Conservation (phyloP, 371 early-diverging fungal genomes). For the Mortierella sp. region DNA sequence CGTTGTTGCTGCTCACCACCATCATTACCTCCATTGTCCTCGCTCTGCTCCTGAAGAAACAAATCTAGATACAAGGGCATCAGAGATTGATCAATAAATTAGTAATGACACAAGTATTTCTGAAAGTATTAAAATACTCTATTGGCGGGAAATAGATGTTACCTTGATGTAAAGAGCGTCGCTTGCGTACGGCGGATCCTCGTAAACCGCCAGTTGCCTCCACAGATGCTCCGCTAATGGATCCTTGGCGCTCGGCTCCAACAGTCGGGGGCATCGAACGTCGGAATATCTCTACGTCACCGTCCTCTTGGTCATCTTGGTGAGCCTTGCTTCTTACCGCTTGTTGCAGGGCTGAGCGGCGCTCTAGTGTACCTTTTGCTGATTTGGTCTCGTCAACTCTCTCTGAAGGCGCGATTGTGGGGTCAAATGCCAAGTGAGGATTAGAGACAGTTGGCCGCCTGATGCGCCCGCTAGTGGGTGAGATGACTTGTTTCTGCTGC, state of each 20-base stretch:
- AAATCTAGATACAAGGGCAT: constrained; percentile 21
- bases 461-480: not conserved
- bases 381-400: constrained; percentile 8
- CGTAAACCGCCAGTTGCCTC: not conserved
- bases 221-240: not conserved
- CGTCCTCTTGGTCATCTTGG: constrained; percentile 9
- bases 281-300: constrained; percentile 5
- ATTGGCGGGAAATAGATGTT: not conserved
- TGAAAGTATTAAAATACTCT: not conserved
- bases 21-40: not conserved
- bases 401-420: constrained; percentile 30
- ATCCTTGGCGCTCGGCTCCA: constrained; percentile 2
- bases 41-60: constrained; percentile 17
- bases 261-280: not conserved
- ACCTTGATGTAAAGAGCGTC: constrained; percentile 50
- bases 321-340: not conserved
- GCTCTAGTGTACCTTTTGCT: constrained; percentile 19
- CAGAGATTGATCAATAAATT: not conserved
- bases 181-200: constrained; percentile 33
- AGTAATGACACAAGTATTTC: not conserved
- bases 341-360: constrained; percentile 17
- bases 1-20: constrained; percentile 4
- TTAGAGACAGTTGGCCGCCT: constrained; percentile 22
- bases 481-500: constrained; percentile 6
- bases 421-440: constrained; percentile 41